phyloP scores from a whole-genome alignment of 257 asterid species.

The Nicotiana knightiana region DNA sequence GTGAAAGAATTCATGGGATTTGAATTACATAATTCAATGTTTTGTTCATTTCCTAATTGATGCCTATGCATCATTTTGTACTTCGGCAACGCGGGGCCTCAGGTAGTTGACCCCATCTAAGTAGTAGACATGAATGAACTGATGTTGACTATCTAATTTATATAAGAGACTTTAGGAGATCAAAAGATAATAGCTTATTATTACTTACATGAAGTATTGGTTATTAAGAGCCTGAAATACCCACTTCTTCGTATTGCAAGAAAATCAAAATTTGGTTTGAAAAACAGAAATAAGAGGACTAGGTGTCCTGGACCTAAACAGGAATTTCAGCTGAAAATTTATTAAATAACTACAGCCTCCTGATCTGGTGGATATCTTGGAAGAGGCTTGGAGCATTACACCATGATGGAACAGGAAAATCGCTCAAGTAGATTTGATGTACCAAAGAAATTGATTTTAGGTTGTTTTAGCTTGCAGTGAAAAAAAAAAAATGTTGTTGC shows the following conservation, averaged over 20 bases:
- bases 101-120: neutral
- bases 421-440: neutral
- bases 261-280: neutral
- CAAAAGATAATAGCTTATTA: no score
- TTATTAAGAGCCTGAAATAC: neutral
- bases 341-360: neutral
- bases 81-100: neutral
- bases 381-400: neutral
- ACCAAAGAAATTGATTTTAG: neutral
- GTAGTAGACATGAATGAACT: neutral
- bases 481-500: neutral
- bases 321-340: neutral
- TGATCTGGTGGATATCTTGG: neutral
- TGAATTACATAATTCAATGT: neutral
- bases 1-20: neutral
- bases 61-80: neutral
- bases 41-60: neutral
- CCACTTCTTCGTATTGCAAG: neutral
- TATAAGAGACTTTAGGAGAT: no score
- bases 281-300: neutral
- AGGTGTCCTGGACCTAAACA: neutral
- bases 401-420: neutral
- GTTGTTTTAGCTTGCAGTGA: neutral
- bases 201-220: neutral
- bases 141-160: neutral